These are phyloP conservation scores for Chalciporus piperatoides DNA, from an alignment of 1,284 basidiomycete species.

Conservation along the genomic window DNA sequence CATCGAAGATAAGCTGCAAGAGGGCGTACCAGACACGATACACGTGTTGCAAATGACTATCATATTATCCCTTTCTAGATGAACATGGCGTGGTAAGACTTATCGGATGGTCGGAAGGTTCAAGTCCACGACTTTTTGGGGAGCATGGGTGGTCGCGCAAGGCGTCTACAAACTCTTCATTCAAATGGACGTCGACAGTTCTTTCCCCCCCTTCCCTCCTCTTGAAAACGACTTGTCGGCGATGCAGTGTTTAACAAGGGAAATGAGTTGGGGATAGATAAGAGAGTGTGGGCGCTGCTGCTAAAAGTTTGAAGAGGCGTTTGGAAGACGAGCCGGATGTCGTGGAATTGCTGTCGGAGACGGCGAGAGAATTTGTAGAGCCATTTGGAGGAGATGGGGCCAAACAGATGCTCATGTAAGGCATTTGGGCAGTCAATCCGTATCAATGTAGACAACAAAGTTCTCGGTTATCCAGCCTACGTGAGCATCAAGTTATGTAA, in stretches of 20 bases:
- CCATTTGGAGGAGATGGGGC: background rate
- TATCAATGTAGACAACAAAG: too few species aligned
- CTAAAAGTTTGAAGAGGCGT: slow-evolving; percentile 37
- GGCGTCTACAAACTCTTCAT: slow-evolving; percentile 36
- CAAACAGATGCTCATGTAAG: too few species aligned
- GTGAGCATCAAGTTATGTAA: too few species aligned
- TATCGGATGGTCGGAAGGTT: too few species aligned
- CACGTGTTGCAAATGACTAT: slow-evolving; percentile 95
- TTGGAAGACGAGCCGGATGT: slow-evolving; percentile 34
- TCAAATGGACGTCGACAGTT: slow-evolving; percentile 46
- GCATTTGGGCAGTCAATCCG: too few species aligned
- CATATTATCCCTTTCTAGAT: too few species aligned
- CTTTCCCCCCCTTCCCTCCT: slow-evolving; percentile 33
- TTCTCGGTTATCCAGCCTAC: too few species aligned
- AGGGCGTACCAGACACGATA: slow-evolving; percentile 97
- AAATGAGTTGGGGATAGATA: slow-evolving; percentile 22
- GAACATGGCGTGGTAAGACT: too few species aligned
- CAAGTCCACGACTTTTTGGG: too few species aligned
- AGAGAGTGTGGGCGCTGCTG: slow-evolving; percentile 38
- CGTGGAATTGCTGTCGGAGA: slow-evolving; percentile 36
- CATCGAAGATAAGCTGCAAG: slow-evolving; percentile 98
- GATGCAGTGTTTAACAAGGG: slow-evolving; percentile 26
- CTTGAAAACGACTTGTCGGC: slow-evolving; percentile 34
- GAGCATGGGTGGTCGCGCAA: too few species aligned
- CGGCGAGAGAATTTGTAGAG: slow-evolving; percentile 35